Evolutionary conservation across 768 basidiomycete species (phyloP), one percentile per base, ranked within the genome.

Genomic region (Phaffia tasmanica): DNA sequence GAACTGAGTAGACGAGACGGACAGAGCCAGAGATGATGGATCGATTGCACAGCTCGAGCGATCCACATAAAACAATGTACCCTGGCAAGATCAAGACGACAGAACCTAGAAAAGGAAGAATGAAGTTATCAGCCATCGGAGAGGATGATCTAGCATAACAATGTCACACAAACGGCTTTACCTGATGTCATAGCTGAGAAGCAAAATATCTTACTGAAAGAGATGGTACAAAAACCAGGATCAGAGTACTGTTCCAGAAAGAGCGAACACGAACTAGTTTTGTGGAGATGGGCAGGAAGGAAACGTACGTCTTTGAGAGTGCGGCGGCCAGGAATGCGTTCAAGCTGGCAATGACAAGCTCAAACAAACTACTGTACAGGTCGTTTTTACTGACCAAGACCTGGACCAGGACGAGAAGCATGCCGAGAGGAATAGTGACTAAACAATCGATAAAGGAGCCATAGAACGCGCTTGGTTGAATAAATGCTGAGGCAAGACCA

Each of bases 11-110:
- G 70, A 86, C 87, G 19, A 91, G 79, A 49, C 88, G 81, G 42
- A 91, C 88, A 15, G 87, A 85, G n/a, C 90, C 88, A 0, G 87
- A 80, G 35, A 89, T 83, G 72, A 93, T 85, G 69, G 87, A 87
- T 21, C 88, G 82, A 3, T 87, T 86, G 67, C 87, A 83, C 25
- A 90, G 77, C 73, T 91, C 89, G 35, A 91, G 82, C 15, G 85
- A 81, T 58, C 86, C 90, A 71, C 79, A 74, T 53, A 74, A 69
- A 49, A 75, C 76, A 64, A 77, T 77, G 56, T 76, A 76, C 46
- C 76, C 76, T 63, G 75, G 69, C 47, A 70, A 80, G 70, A 91
- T 89, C 69, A 89, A 81, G 3, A 89, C 86, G 62, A 89, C 83
- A 4, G 86, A 84, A 47, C 82, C 35, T 42, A 11, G 35, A 42